These are phyloP conservation scores for Talaromyces stipitatus DNA, from an alignment of 495 filamentous ascomycete genomes.

Conservation along the genomic window DNA sequence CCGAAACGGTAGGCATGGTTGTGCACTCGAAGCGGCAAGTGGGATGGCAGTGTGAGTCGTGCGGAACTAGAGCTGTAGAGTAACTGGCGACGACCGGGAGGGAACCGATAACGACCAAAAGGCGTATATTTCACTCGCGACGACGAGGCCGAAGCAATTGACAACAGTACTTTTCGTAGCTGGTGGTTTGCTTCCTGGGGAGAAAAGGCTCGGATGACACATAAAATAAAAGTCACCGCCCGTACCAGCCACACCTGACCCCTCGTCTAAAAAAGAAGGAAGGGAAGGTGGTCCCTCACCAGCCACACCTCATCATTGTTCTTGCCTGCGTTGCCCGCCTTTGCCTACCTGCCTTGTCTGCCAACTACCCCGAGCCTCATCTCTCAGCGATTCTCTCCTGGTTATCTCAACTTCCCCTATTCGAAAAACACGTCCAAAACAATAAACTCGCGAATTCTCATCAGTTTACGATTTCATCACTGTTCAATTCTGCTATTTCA, in stretches of 20 bases:
- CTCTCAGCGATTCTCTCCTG: background rate
- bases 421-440: background rate
- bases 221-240: background rate
- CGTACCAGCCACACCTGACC: slow-evolving; percentile 4
- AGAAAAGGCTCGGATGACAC: background rate
- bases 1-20: slow-evolving; percentile 77
- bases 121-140: background rate
- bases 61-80: background rate
- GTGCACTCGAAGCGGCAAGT: slow-evolving; percentile 3
- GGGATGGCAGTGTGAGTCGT: background rate
- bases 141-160: background rate
- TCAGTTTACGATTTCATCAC: background rate
- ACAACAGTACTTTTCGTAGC: background rate
- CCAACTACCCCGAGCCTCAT: background rate
- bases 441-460: background rate
- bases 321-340: background rate
- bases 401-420: background rate
- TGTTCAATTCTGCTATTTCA: background rate
- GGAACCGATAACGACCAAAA: background rate
- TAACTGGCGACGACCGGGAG: background rate
- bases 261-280: too few species aligned
- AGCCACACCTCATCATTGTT: background rate
- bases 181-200: too few species aligned
- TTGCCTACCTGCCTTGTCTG: background rate
- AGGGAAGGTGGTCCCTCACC: slow-evolving; percentile 1